Evolutionary conservation across 805 yeast genomes (phyloP).

Genomic region (Deakozyma indianensis): DNA sequence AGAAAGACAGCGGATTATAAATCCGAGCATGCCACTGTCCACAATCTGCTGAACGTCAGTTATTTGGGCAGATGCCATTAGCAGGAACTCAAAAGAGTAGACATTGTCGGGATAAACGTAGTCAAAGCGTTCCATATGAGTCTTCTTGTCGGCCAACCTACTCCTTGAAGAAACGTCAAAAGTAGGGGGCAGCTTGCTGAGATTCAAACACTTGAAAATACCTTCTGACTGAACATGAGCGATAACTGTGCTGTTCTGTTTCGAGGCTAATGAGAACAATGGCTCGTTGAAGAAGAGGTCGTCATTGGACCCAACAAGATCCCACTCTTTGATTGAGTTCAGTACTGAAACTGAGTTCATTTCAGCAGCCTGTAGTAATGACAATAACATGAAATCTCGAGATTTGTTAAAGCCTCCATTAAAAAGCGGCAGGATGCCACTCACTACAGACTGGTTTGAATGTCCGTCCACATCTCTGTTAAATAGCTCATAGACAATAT

Average conservation of each 20-base stretch:
- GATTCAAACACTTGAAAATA: neutral
- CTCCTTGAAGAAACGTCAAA: neutral
- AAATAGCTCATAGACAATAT: constrained; percentile 36
- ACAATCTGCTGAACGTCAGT: constrained; percentile 42
- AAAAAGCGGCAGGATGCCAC: constrained; percentile 37
- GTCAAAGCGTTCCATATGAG: neutral
- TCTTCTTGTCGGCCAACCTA: neutral
- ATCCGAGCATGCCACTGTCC: constrained; percentile 40
- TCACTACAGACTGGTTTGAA: constrained; percentile 31
- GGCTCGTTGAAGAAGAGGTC: constrained; percentile 29
- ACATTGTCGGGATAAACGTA: neutral
- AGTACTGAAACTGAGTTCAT: constrained; percentile 18
- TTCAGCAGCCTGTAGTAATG: constrained; percentile 43
- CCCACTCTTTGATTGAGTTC: constrained; percentile 48
- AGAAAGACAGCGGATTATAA: constrained; percentile 22
- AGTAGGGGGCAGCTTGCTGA: neutral
- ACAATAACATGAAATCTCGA: constrained; percentile 47
- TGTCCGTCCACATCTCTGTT: constrained; percentile 29
- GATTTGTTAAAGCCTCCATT: constrained; percentile 40
- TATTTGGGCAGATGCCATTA: constrained; percentile 30
- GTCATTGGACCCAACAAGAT: constrained; percentile 44
- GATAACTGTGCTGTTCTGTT: constrained; percentile 24
- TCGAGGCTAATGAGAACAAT: constrained; percentile 26
- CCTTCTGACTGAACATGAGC: constrained; percentile 1
- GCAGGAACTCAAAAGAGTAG: constrained; percentile 52